A percentile compares a stretch with the other conserved stretches of the same genome.
Evolutionary conservation across 2,329 filamentous ascomycete genomes (phyloP).

Genomic region (Aspergillus neoniger): DNA sequence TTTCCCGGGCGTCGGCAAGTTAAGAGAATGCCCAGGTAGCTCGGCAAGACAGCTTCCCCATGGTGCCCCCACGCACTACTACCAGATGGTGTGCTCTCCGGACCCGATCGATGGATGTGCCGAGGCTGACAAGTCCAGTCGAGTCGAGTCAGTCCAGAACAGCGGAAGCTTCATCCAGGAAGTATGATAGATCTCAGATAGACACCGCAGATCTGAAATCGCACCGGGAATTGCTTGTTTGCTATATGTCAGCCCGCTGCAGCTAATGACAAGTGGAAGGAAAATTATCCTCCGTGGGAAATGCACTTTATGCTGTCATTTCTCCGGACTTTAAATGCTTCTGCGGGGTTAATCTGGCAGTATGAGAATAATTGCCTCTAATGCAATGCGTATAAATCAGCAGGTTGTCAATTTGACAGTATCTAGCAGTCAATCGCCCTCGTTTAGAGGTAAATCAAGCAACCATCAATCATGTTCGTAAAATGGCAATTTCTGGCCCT

Average conservation of each 20-base stretch:
- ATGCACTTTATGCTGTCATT: slow-evolving; percentile 5
- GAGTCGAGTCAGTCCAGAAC: neutral
- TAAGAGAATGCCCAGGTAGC: neutral
- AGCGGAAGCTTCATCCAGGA: neutral
- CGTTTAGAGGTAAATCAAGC: neutral
- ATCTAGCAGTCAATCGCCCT: neutral
- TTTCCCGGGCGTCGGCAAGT: slow-evolving; percentile 7
- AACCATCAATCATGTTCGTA: slow-evolving; percentile 1
- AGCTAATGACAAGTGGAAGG: slow-evolving; percentile 16
- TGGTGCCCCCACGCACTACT: neutral
- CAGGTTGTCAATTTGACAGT: neutral
- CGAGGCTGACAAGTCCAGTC: neutral
- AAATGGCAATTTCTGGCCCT: slow-evolving; percentile 6
- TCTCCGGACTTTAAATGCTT: slow-evolving; percentile 13
- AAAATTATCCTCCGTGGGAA: slow-evolving; percentile 21
- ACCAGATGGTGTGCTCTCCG: neutral
- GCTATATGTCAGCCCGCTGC: neutral
- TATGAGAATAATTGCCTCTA: neutral
- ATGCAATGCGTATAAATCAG: slow-evolving; percentile 3
- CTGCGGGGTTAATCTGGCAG: slow-evolving; percentile 6
- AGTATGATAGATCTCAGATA: neutral
- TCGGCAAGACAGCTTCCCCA: neutral
- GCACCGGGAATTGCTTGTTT: neutral
- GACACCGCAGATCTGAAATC: neutral
- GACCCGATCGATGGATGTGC: neutral